These are phyloP conservation scores for Cladosporium sp. DNA, from an alignment of 2,329 filamentous ascomycete genomes.

Conservation along the genomic window DNA sequence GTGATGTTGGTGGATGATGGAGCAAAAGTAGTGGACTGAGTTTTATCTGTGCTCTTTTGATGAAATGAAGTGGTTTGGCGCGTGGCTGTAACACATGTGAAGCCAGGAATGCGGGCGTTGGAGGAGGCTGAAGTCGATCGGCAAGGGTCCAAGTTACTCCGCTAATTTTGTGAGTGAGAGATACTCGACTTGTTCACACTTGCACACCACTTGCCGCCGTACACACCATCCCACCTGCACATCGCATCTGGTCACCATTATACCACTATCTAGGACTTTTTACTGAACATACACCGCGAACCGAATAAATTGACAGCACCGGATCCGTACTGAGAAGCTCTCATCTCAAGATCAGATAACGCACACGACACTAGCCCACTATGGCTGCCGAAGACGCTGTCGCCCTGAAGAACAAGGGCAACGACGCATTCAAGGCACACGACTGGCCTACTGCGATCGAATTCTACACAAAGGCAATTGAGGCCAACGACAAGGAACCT, in stretches of 20 bases:
- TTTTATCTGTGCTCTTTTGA: not conserved
- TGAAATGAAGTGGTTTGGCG: not conserved
- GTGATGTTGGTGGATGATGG: not conserved
- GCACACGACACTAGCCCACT: conserved; percentile 25
- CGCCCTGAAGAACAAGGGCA: conserved; percentile 89
- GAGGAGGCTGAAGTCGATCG: not conserved
- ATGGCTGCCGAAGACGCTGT: conserved; percentile 61
- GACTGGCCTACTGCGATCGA: conserved; percentile 84
- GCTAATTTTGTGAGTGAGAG: not conserved
- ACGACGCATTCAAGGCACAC: conserved; percentile 85
- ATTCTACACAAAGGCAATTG: conserved; percentile 85
- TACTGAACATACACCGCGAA: not conserved
- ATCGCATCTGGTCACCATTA: not conserved
- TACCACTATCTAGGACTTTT: not conserved
- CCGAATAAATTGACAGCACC: not conserved
- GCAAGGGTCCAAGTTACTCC: not conserved
- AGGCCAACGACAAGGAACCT: conserved; percentile 77
- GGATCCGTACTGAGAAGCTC: not conserved
- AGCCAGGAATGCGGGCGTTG: conserved; percentile 8
- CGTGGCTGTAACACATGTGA: conserved; percentile 8
- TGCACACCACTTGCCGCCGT: not conserved
- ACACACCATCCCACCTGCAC: not conserved
- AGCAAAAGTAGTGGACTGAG: not conserved
- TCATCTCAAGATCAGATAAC: not conserved
- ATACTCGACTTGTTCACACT: not conserved